phyloP scores from a whole-genome alignment of 148 eudicot genomes.

The Rhododendron kiyosumense region DNA sequence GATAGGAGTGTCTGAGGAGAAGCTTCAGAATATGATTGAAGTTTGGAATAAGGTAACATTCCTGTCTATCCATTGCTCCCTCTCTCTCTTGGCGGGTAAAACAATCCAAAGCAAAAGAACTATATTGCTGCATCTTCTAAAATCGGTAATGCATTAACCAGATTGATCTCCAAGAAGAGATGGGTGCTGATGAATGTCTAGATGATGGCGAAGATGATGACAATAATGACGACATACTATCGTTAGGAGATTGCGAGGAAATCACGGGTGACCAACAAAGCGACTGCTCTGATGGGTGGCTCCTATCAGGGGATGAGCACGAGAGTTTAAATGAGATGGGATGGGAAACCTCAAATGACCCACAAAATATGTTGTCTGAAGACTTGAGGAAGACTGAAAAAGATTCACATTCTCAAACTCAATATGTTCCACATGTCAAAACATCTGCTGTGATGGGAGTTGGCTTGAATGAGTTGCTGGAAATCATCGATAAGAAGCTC shows the following conservation, averaged over 20 bases:
- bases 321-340: constrained; percentile 35
- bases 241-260: constrained; percentile 22
- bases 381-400: constrained; percentile 3
- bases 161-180: constrained; percentile 68
- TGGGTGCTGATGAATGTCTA: constrained; percentile 16
- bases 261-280: constrained; percentile 19
- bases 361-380: constrained; percentile 12
- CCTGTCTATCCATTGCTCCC: background rate
- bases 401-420: constrained; percentile 14
- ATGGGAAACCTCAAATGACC: constrained; percentile 25
- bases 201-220: constrained; percentile 20
- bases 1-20: constrained; percentile 78
- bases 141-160: constrained; percentile 14
- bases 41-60: constrained; percentile 90
- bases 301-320: constrained; percentile 25
- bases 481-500: constrained; percentile 69
- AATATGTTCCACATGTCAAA: constrained; percentile 25
- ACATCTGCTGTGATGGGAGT: constrained; percentile 49
- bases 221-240: constrained; percentile 17
- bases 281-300: constrained; percentile 42
- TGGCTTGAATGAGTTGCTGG: constrained; percentile 80
- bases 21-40: constrained; percentile 83
- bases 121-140: background rate
- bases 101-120: background rate
- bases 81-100: background rate